These are phyloP conservation scores for Cydonia oblonga DNA, from an alignment of 331 rosid genomes.

Conservation along the genomic window DNA sequence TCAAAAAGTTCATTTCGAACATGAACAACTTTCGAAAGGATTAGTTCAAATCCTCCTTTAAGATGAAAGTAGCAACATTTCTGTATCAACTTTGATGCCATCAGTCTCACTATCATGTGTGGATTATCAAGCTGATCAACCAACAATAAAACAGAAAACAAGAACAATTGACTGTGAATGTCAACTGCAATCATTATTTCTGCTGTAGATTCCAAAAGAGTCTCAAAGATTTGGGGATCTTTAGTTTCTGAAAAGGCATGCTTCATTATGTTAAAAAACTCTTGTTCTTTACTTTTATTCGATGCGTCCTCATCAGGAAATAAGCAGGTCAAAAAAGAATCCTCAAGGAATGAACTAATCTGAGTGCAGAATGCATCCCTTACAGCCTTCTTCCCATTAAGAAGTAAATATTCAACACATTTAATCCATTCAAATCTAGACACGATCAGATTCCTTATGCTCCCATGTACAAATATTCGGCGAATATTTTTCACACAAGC, in stretches of 20 bases:
- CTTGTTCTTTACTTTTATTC: slow-evolving; percentile 45
- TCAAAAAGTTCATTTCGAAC: slow-evolving; percentile 67
- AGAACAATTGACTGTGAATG: slow-evolving; percentile 43
- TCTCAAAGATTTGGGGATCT: slow-evolving; percentile 50
- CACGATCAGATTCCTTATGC: slow-evolving; percentile 29
- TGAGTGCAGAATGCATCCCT: slow-evolving; percentile 86
- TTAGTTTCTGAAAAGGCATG: slow-evolving; percentile 39
- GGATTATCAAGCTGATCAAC: slow-evolving; percentile 78
- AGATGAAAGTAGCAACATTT: slow-evolving; percentile 58
- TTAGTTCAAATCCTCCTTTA: slow-evolving; percentile 54
- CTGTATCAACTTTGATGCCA: slow-evolving; percentile 74
- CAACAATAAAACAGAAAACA: slow-evolving; percentile 57
- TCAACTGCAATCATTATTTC: slow-evolving; percentile 69
- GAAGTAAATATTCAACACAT: slow-evolving; percentile 50
- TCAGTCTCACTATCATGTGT: slow-evolving; percentile 55
- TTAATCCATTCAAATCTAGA: slow-evolving; percentile 53
- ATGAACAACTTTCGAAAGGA: slow-evolving; percentile 58
- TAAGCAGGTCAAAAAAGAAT: slow-evolving; percentile 37
- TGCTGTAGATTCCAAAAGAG: slow-evolving; percentile 70
- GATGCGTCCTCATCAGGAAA: slow-evolving; percentile 33
- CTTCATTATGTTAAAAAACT: slow-evolving; percentile 44
- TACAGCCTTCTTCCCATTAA: slow-evolving; percentile 43
- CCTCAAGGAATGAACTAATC: slow-evolving; percentile 59
- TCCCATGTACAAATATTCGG: slow-evolving; percentile 61
- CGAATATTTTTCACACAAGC: slow-evolving; percentile 54